phyloP scores from a whole-genome alignment of 345 rosid genomes.

The Iberis pinnata region DNA sequence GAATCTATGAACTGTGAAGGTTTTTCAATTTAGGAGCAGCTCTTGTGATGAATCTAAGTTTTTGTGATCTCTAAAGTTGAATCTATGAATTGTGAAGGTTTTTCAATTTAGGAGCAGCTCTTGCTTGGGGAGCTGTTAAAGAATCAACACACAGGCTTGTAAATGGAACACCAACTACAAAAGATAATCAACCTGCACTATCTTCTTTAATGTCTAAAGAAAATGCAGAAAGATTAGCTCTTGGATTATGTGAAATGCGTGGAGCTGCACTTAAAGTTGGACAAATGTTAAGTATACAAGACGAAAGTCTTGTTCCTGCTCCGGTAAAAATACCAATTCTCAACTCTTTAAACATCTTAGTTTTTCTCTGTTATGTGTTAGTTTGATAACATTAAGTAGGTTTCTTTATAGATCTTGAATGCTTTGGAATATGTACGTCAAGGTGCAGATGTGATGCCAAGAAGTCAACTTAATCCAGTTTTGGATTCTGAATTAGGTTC shows the following conservation, averaged over 20 bases:
- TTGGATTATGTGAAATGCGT: conserved; percentile 90
- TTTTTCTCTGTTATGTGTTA: background rate
- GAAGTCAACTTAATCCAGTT: conserved; percentile 82
- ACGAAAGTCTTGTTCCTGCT: conserved; percentile 95
- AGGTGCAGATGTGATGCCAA: conserved; percentile 99
- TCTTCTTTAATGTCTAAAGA: conserved; percentile 72
- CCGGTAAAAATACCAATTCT: conserved; percentile 45
- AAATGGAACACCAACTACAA: conserved; percentile 51
- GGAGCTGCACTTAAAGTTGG: conserved; percentile 97
- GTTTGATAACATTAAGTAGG: conserved; percentile 23
- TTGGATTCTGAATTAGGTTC: conserved; percentile 77
- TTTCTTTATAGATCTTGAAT: conserved; percentile 63
- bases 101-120: conserved; percentile 96
- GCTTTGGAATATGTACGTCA: conserved; percentile 96
- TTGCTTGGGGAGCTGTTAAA: conserved; percentile 92
- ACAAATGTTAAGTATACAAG: conserved; percentile 97
- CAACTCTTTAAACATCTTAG: background rate
- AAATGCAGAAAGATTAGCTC: conserved; percentile 92
- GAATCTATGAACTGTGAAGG: conserved; percentile 47
- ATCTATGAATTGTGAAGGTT: conserved; percentile 59
- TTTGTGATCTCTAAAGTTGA: background rate
- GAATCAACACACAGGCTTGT: conserved; percentile 83
- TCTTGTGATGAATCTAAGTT: too few species aligned
- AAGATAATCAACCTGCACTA: conserved; percentile 52
- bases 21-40: conserved; percentile 98